Base-by-base conservation (phyloP, 164 flowering plant species). In the Sedum album region DNA sequence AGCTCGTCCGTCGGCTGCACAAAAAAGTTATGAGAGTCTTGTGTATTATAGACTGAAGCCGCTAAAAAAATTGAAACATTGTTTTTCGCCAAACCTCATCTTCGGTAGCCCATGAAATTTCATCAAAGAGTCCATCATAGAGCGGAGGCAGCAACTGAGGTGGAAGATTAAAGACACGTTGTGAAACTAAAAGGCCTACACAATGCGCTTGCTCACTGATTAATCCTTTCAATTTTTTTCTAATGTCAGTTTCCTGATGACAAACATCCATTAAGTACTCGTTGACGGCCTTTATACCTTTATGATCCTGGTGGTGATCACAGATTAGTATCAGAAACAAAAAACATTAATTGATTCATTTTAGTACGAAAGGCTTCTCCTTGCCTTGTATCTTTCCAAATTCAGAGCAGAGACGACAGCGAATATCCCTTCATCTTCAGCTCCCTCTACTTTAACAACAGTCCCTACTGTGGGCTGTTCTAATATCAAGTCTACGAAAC, bases 391-490 rank as follows among this genome's bases (percentile, higher is more conserved):
- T 77, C 96, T 85, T 17, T 72, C 88, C 75, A 95, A 74, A 73
- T 90, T 95, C 57, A 95, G 88, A 39, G 84, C 86, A 11, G 87
- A 73, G 51, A 86, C 76, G 42, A 92, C 61, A 65, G 91, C 76
- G 66, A 81, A 95, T 7, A 85, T 67, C 21, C 80, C 80, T 70
- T 86, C 78, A 69, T 91, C 99, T 73, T 91, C 99, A 60, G 79
- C 91, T 31, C 73, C 85, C 78, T 90, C 96, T 26, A 90, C 65
- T 73, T 87, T 90, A 39, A 92, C 84, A 44, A 92, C 88, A n/a
- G 92, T 88, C 25, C 99, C 97, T 0, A 95, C 99, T 8, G 96
- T 90, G 26, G 92, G 80, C 76, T 95, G 97, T n/a, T 70, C 91
- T 79, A 90, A 48, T 72, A 95, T 87, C 76, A 95, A 71, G 76